Conservation (phyloP, 768 basidiomycete genomes). For the Boletus subcaerulescens region DNA sequence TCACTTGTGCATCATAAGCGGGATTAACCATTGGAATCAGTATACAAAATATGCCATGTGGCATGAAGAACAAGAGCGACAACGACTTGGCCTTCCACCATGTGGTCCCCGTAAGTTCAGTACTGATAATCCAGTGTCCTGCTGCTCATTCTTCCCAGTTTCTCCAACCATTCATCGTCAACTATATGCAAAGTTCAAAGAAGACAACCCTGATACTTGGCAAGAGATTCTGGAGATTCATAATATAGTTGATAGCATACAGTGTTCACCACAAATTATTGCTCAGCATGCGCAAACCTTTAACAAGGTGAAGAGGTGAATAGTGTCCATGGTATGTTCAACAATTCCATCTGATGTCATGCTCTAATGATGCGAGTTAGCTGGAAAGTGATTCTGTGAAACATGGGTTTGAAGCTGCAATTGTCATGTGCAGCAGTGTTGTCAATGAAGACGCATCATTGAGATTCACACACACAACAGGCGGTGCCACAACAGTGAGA, state of each 20-base stretch:
- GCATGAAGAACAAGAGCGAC: constrained; percentile 4
- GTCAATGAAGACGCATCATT: background rate
- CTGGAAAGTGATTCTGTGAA: background rate
- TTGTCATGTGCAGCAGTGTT: constrained; percentile 1
- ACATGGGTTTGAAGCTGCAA: background rate
- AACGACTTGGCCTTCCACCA: background rate
- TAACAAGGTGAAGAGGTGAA: background rate
- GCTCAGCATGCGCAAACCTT: background rate
- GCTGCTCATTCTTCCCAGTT: background rate
- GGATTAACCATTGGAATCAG: constrained; percentile 4
- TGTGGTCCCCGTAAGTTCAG: background rate
- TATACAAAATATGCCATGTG: background rate
- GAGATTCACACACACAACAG: background rate
- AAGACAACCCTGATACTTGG: constrained; percentile 3
- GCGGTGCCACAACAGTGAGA: too few relatives aligned
- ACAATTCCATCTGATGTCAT: background rate
- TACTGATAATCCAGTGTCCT: too few relatives aligned
- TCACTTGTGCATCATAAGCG: background rate
- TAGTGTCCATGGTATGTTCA: background rate
- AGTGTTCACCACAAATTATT: background rate
- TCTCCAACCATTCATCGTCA: background rate
- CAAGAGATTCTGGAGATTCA: constrained; percentile 6
- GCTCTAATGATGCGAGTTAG: background rate
- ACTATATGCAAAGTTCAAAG: constrained; percentile 4
- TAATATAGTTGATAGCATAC: background rate